Base-by-base conservation (phyloP, 148 eudicot species). In the Chenopodium suecicum region DNA sequence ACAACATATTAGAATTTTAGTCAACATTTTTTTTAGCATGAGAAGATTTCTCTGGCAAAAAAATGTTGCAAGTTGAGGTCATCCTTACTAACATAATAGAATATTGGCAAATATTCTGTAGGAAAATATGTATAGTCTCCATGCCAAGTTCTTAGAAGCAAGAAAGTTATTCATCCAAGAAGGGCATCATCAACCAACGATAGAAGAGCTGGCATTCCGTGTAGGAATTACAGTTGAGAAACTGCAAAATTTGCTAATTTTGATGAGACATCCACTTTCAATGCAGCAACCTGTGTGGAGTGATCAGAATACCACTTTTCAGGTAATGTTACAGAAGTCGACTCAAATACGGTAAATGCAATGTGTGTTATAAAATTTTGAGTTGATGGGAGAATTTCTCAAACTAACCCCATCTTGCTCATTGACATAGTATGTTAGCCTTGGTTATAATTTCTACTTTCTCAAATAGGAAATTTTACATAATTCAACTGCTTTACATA, bases 81-180 rank as follows among this genome's bases (percentile, higher is more conserved):
- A 56, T 37, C 44, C 63, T 76, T n/a, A 68, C 17, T 56, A 13
- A 31, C 16, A 52, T 77, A 14, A 13, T 41, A 27, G 10, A 22
- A 58, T 37, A 5, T 27, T 1, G 48, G 12, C 22, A 52, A 47
- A 56, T 64, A 46, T 69, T 79, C 66, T 91, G 86, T 87, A 97
- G 99, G 99, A 90, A 69, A 92, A 84, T 78, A 87, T 92, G 77
- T 91, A 97, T 79, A 81, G 68, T 83, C 97, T 94, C 78, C 91
- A 91, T 73, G 82, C 87, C 71, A 97, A 94, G 87, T 91, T 97
- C 56, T 73, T 80, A 20, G 94, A 92, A 81, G 97, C 97, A 63
- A 94, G 89, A 83, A 90, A 85, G 77, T 44, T 37, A 76, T 91
- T 86, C 84, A 82, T 91, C 46, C 91, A 86, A 86, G 92, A 92